Base-by-base conservation (phyloP, 2,329 filamentous ascomycete species). In the Cladosporium sp. region DNA sequence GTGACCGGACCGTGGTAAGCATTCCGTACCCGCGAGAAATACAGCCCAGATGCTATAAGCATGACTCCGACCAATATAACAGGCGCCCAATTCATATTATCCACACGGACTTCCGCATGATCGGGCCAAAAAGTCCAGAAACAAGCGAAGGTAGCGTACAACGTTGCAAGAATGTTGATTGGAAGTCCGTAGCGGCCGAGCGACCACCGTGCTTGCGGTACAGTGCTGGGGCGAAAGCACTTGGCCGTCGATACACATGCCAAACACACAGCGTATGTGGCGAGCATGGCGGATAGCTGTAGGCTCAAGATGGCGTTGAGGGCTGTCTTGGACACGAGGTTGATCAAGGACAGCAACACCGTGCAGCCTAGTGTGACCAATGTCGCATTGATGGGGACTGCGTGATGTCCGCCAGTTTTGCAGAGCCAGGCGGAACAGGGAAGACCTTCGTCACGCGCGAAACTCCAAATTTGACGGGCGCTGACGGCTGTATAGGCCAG, bases 251-350 rank as follows among this genome's bases (percentile, higher is more conserved):
- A 65, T 10, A 72, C 62, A 52, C 70, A 73, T 23, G 69, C 70
- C 52, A 73, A 72, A 33, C 70, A 74, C 49, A 76, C 65, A 67
- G 76, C 72, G 65, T 75, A 76, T 37, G 72, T 72, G 70, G 75
- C 73, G 44, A 74, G 65, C 44, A 76, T 70, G 2, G 74, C 74
- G 12, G 73, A 73, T 52, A 74, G 74, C 7, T 75, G 74, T 1
- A 83, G 75, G 6, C 77, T 78, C 33, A 78, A 70, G 67, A 81
- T 77, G 50, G 75, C 76, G 66, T 78, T 78, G 69, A 81, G 77
- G 7, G 79, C 77, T 14, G 76, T 70, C 18, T 71, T 70, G 6
- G 76, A 78, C 62, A 79, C 79, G 65, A 80, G 76, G 67, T 80
- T 80, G 75, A 80, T 80, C 53, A 75, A 74, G 16, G 73, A 72